Percentiles rank a stretch among this genome's conserved stretches.
Conservation (phyloP, 371 early-diverging fungal genomes). For the Apophysomyces variabilis region DNA sequence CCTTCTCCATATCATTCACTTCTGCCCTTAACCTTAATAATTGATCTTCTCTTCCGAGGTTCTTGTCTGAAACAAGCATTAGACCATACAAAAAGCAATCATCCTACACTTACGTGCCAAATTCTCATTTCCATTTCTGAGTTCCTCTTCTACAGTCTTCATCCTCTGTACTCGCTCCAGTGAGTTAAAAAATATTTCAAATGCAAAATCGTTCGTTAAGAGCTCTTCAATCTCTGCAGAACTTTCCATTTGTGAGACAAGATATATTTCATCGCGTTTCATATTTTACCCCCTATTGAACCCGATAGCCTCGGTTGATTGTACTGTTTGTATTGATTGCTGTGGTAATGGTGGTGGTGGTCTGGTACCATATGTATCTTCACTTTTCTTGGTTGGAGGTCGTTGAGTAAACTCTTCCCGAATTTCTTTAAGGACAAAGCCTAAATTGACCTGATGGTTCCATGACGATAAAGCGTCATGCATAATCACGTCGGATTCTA, state of each 20-base stretch:
- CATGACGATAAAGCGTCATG: conserved; percentile 31
- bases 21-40: conserved; percentile 44
- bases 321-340: conserved; percentile 46
- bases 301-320: conserved; percentile 9
- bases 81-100: not conserved
- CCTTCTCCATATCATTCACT: conserved; percentile 42
- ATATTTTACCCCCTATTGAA: conserved; percentile 29
- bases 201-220: conserved; percentile 55
- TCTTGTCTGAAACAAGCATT: conserved; percentile 43
- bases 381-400: conserved; percentile 39
- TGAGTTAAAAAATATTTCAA: conserved; percentile 59
- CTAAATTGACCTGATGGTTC: conserved; percentile 42
- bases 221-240: conserved; percentile 57
- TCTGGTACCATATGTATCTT: conserved; percentile 41
- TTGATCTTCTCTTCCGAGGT: conserved; percentile 51
- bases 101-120: conserved; percentile 54
- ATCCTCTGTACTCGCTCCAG: conserved; percentile 56
- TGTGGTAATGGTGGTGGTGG: conserved; percentile 56
- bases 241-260: conserved; percentile 28
- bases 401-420: conserved; percentile 49
- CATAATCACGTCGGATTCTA: conserved; percentile 56
- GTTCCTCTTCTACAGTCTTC: conserved; percentile 57
- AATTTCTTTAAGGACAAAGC: conserved; percentile 57
- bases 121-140: conserved; percentile 60
- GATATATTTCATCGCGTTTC: conserved; percentile 4